Conservation (phyloP, 768 basidiomycete genomes). For the Phylloporus sp. region DNA sequence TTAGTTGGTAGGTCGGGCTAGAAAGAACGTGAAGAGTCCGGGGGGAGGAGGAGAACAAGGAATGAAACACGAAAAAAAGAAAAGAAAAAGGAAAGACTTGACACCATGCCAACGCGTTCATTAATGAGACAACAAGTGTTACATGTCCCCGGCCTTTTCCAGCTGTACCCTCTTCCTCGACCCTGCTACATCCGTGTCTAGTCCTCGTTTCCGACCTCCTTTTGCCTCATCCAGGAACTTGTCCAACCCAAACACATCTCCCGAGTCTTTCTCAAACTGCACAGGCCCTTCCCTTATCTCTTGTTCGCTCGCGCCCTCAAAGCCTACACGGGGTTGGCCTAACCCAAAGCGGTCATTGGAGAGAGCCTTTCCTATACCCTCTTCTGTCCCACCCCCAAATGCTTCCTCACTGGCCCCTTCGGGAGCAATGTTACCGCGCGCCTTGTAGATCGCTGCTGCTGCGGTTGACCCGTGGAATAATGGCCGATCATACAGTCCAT, state of each 20-base stretch:
- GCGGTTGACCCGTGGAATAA: slow-evolving; percentile 95
- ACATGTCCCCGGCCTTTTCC: slow-evolving; percentile 53
- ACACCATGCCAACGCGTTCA: slow-evolving; percentile 18
- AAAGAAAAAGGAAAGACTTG: too few species aligned
- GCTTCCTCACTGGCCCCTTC: slow-evolving; percentile 76
- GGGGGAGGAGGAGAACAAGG: not conserved
- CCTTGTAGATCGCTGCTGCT: slow-evolving; percentile 99
- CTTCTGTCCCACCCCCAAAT: slow-evolving; percentile 92
- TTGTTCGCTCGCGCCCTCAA: slow-evolving; percentile 85
- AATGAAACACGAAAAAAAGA: not conserved
- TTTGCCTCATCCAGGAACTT: slow-evolving; percentile 97
- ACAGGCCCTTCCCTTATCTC: slow-evolving; percentile 91
- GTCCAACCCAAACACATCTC: slow-evolving; percentile 96
- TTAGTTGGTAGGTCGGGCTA: not conserved
- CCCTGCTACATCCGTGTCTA: slow-evolving; percentile 71
- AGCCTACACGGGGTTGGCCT: slow-evolving; percentile 79
- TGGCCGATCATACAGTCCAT: slow-evolving; percentile 91
- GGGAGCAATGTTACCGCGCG: slow-evolving; percentile 78
- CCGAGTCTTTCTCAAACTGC: slow-evolving; percentile 96
- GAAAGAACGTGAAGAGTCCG: slow-evolving; percentile 19
- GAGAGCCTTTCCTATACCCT: slow-evolving; percentile 87
- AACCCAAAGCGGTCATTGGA: slow-evolving; percentile 92
- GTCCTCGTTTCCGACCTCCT: slow-evolving; percentile 85
- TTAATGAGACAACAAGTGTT: slow-evolving; percentile 13
- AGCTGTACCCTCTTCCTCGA: slow-evolving; percentile 69